Base-by-base conservation (phyloP, 108 stramenopile genomes). In the Pseudonitzschia multiseries region DNA sequence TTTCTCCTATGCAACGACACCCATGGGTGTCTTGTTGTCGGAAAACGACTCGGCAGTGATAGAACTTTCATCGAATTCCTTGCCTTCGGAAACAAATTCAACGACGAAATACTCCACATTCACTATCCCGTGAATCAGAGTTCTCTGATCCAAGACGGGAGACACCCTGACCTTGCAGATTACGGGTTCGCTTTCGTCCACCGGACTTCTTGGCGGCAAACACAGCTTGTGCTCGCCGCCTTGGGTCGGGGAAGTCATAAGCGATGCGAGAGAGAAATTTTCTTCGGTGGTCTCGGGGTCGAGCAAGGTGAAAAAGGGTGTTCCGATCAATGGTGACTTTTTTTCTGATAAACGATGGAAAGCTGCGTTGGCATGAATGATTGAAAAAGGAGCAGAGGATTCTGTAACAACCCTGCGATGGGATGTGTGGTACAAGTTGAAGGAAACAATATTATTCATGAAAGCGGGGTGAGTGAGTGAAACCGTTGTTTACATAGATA, bases 311-410 rank as follows among this genome's bases (percentile, higher is more conserved):
- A 46, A 20, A 51, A 80, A 68, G 29, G 68, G 27, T 46, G 26
- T 59, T 0, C 80, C 80, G 22, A 77, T 27, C 21, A 81, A 53
- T 8, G 65, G 29, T 26, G 22, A 21, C 26, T 54, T 32, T 36
- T 72, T 43, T 2, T 71, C 76, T 24, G 67, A 44, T 14, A 81
- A 50, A 27, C 76, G 71, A 18, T 61, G 29, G 26, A 78, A 79
- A 22, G 78, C 74, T 56, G 76, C 77, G 52, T 82, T 82, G 13
- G 78, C 74, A 54, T 82, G 74, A 40, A 79, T 57, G 44, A 82
- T 60, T 14, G 70, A 46, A 53, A 63, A 79, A n/a, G 81, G 81
- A 68, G 56, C 65, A 40, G 43, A 46, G 12, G 80, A 76, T 44
- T 52, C 32, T 46, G 65, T 65, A 15, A 80, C 70, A 28, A 80